Evolutionary conservation across 31 red algal genomes (phyloP), one percentile per base, ranked within the genome.

Genomic region (Asparagopsis taxiformis): DNA sequence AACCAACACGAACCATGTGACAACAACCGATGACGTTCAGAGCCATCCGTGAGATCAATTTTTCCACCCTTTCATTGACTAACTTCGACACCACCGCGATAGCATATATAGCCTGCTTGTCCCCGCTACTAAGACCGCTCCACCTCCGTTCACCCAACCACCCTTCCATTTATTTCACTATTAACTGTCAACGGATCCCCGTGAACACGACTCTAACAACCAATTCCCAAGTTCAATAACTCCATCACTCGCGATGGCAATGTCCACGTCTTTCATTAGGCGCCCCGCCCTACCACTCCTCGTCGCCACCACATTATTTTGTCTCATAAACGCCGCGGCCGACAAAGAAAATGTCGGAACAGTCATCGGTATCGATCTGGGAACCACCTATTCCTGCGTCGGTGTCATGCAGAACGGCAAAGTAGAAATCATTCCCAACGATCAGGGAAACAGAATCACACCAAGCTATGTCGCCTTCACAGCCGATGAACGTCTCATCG

Each of bases 351-450:
- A 74, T 65, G 78, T 88, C n/a, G 91, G 91, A 3, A 94, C 85
- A 37, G 92, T 93, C 22, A 94, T 99, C 38, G 97, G 97, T 46
- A 99, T 99, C 37, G 97, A 99, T 77, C 79, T 99, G 4, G 97
- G 91, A 63, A 99, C 97, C 7, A 99, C 97, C 13, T 95, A 99
- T 41, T 94, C 91, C 7, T 99, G 91, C 63, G 97, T 99, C 33
- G 97, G 96, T 23, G 93, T 99, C 16, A 90, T 94, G 80, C 76
- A 92, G 64, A 92, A 92, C 32, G 91, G 92, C 21, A 62, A 84
- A 31, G 96, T 95, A 17, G 91, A 99, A 55, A 95, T 99, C 20
- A 95, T 99, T 65, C 82, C 91, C 30, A 95, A 94, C 36, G 96
- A 94, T 49, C 91, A 99, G 38, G 96, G 96, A 17, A 95, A 95